A percentile compares a stretch with the other conserved stretches of the same genome.
phyloP scores from a whole-genome alignment of 2,329 filamentous ascomycete genomes.

The Periglandula ipomoeae region DNA sequence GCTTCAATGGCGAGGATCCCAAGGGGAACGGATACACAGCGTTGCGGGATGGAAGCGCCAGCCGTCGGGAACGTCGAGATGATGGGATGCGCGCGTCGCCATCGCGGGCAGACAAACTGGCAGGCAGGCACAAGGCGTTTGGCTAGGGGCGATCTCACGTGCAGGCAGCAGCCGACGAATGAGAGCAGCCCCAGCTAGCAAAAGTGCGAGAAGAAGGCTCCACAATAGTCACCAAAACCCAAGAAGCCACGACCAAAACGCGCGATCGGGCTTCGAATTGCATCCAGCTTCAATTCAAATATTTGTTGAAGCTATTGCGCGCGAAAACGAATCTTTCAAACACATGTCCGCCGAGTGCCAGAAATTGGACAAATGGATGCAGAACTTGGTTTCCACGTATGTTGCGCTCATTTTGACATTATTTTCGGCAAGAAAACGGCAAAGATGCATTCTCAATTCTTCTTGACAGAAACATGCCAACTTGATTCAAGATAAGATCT shows the following conservation, averaged over 20 bases:
- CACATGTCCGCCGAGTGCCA: not conserved
- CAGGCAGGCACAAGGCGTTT: not conserved
- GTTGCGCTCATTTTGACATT: constrained; percentile 3
- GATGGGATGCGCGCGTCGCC: constrained; percentile 10
- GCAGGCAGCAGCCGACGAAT: constrained; percentile 4
- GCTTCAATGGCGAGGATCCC: not conserved
- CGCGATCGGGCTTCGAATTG: constrained; percentile 2
- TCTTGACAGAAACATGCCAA: not conserved
- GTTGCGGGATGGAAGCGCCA: constrained; percentile 6
- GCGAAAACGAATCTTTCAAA: not conserved
- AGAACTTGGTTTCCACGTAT: not conserved
- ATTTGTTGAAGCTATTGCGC: not conserved
- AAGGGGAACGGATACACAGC: not conserved
- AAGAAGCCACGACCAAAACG: not conserved
- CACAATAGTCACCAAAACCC: constrained; percentile 1
- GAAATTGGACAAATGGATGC: too few relatives aligned
- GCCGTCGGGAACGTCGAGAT: constrained; percentile 5
- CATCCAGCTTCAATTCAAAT: not conserved
- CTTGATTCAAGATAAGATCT: constrained; percentile 1
- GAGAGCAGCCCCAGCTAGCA: not conserved
- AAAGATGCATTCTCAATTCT: not conserved
- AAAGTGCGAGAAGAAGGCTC: not conserved
- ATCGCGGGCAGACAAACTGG: constrained; percentile 9
- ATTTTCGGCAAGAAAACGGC: not conserved
- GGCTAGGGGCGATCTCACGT: constrained; percentile 6